Percentiles rank a stretch among this genome's conserved stretches.
These are phyloP conservation scores for Penicillium aurantiogriseum DNA, from an alignment of 2,329 filamentous ascomycete genomes.

Conservation along the genomic window DNA sequence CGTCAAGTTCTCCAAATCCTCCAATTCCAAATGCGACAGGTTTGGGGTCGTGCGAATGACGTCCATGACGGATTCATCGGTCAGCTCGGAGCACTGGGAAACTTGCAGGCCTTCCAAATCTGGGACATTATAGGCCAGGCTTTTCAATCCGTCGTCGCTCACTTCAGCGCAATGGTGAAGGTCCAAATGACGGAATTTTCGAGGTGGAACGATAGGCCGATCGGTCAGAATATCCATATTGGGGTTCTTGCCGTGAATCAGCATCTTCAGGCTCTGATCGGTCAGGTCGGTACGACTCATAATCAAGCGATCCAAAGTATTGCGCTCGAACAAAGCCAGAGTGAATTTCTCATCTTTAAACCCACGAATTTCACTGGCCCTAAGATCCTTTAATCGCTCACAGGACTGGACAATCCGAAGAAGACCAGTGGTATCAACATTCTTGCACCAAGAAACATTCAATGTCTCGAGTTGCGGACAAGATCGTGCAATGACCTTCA, in stretches of 20 bases:
- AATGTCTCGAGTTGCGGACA: constrained; percentile 80
- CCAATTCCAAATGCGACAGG: constrained; percentile 83
- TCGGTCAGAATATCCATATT: constrained; percentile 79
- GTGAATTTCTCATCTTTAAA: constrained; percentile 75
- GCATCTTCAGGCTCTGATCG: constrained; percentile 68
- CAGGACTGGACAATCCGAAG: constrained; percentile 71
- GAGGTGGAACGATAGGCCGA: constrained; percentile 70
- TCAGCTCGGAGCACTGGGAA: constrained; percentile 71
- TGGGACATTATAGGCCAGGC: constrained; percentile 72
- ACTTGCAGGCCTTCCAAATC: constrained; percentile 79
- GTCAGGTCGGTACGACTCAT: constrained; percentile 74
- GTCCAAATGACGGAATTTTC: constrained; percentile 80
- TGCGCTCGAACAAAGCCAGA: constrained; percentile 71
- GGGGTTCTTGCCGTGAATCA: constrained; percentile 73
- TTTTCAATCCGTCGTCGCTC: constrained; percentile 68
- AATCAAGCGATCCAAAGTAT: constrained; percentile 77
- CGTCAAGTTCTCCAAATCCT: constrained; percentile 76
- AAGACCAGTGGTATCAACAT: constrained; percentile 75
- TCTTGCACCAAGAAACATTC: constrained; percentile 90
- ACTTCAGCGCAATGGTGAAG: constrained; percentile 74
- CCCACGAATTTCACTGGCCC: constrained; percentile 76
- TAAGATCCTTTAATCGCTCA: constrained; percentile 70
- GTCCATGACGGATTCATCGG: constrained; percentile 68
- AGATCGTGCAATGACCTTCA: constrained; percentile 78
- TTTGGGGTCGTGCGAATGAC: constrained; percentile 72